These are phyloP conservation scores for Dactylonectria estremocensis DNA, from an alignment of 2,329 filamentous ascomycete species.

Conservation along the genomic window DNA sequence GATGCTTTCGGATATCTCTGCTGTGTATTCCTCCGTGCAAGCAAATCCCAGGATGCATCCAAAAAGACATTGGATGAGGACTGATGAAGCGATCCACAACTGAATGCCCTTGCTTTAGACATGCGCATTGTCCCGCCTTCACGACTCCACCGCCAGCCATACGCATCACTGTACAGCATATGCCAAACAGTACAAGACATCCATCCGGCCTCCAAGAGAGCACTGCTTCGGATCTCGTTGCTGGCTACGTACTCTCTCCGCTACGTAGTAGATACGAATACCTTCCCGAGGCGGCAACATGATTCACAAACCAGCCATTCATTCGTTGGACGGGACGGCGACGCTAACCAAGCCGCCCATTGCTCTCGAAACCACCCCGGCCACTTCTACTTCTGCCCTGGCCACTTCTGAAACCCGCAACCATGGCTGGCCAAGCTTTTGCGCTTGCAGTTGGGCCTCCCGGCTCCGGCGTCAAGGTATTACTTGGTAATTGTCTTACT, in stretches of 20 bases:
- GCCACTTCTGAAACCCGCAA: slow-evolving; percentile 45
- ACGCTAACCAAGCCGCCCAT: slow-evolving; percentile 22
- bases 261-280: too few species aligned
- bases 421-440: slow-evolving; percentile 29
- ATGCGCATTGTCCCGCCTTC: background rate
- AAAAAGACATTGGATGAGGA: too few species aligned
- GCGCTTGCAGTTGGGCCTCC: slow-evolving; percentile 4
- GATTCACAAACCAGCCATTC: too few species aligned
- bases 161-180: background rate
- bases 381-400: slow-evolving; percentile 37
- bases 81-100: too few species aligned
- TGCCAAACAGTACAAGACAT: too few species aligned
- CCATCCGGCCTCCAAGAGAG: background rate
- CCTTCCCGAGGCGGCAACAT: background rate
- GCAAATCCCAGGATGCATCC: too few species aligned
- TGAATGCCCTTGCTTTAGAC: too few species aligned
- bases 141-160: background rate
- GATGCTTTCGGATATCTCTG: too few species aligned
- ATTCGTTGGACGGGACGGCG: background rate
- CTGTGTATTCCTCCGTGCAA: too few species aligned
- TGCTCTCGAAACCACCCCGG: slow-evolving; percentile 35
- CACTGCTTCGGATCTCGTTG: background rate
- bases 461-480: slow-evolving; percentile 12
- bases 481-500: background rate
- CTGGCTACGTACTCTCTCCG: background rate